Evolutionary conservation across 2,329 filamentous ascomycete genomes (phyloP), one percentile per base, ranked within the genome.

Genomic region (Verticillium longisporum): DNA sequence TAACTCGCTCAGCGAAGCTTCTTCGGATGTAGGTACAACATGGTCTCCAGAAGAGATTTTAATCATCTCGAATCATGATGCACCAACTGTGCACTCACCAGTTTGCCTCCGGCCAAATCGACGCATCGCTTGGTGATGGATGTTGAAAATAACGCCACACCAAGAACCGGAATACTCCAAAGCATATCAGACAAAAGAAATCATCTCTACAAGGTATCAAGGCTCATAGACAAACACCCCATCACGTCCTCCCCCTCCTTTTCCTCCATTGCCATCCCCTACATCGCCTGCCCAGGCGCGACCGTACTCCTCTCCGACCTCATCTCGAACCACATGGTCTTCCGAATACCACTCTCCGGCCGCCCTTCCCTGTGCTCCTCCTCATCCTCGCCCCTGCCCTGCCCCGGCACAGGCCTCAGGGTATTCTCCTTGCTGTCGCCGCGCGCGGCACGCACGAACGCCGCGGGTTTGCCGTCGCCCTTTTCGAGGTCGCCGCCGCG

Each of bases 351-450:
- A 33, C 68, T 64, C 7, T 59, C 61, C 33, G 62, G 5, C 63
- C 56, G 34, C 61, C 58, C 34, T 58, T 45, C 31, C 57, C 58
- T 45, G 56, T 58, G n/a, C 55, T 60, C 3, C 58, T 59, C 15
- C 41, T 63, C 7, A 34, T 34, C 36, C 38, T 36, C 41, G 53
- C 61, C 32, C 54, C 45, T 34, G 54, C 31, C 59, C 62, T 55
- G 60, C 54, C 34, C 62, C 54, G 33, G 67, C 11, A 70, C 53
- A 1, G 66, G 61, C 4, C 71, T 66, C 15, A 77, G 38, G 34
- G 75, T 73, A 34, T 71, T 71, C 61, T 76, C 73, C 60, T 75
- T 72, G 56, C 74, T 76, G 6, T 65, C 66, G 14, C 70, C 70
- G 11, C 71, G 68, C 6, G 61, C 64, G 21, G 66, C 63, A 4